phyloP scores from a whole-genome alignment of 2,329 filamentous ascomycete species.

The Arachnopeziza araneosa region DNA sequence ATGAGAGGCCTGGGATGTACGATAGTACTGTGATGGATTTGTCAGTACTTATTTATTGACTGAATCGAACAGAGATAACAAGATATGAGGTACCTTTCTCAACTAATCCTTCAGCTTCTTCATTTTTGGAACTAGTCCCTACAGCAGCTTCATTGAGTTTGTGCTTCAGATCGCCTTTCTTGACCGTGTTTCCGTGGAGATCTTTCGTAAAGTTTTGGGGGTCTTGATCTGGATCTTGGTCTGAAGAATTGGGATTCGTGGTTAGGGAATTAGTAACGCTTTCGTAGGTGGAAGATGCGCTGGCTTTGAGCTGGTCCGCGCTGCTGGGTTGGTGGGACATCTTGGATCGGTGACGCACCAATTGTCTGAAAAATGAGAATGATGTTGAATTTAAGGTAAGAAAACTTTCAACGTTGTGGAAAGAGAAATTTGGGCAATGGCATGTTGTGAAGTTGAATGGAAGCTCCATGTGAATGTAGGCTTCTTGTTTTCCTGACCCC shows the following conservation, averaged over 20 bases:
- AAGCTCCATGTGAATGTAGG: neutral
- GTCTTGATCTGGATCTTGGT: constrained; percentile 13
- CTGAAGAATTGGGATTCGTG: constrained; percentile 7
- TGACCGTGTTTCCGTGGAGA: constrained; percentile 16
- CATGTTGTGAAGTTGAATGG: no score
- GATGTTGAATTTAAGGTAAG: no score
- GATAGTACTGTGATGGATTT: neutral
- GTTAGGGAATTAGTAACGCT: neutral
- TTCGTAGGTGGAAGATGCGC: constrained; percentile 11
- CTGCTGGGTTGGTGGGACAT: constrained; percentile 24
- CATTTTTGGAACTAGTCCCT: neutral
- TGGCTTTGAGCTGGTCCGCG: constrained; percentile 17
- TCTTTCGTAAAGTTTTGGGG: constrained; percentile 16
- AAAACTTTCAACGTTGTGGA: no score
- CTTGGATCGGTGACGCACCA: neutral
- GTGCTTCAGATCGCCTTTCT: constrained; percentile 22
- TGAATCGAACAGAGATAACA: neutral
- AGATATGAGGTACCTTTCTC: constrained; percentile 17
- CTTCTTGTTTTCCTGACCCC: neutral
- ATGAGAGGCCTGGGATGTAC: neutral
- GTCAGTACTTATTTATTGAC: neutral
- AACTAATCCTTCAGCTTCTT: constrained; percentile 14
- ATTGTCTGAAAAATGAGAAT: no score
- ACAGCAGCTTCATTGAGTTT: constrained; percentile 23
- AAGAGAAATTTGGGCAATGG: no score